A percentile compares a stretch with the other conserved stretches of the same genome.
phyloP scores from a whole-genome alignment of 768 basidiomycete genomes.

The Tylopilus subfusipes region DNA sequence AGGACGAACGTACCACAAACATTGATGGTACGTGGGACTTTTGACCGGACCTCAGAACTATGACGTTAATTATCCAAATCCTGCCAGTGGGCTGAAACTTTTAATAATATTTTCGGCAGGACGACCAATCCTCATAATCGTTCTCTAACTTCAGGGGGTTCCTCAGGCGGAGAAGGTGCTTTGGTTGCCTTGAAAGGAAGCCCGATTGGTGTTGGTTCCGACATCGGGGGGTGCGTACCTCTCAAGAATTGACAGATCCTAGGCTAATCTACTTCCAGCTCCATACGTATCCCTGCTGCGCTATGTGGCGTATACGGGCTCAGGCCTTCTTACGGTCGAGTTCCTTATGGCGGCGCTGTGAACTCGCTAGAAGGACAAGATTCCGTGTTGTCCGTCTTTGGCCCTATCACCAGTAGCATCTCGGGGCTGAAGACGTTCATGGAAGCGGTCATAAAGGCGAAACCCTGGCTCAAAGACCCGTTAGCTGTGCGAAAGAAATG shows the following conservation, averaged over 20 bases:
- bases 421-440: constrained; percentile 64
- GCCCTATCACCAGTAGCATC: constrained; percentile 61
- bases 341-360: constrained; percentile 65
- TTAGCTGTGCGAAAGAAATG: constrained; percentile 54
- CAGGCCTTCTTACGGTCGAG: constrained; percentile 62
- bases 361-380: constrained; percentile 73
- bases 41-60: neutral
- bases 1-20: constrained; percentile 76
- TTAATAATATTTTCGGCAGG: constrained; percentile 75
- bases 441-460: constrained; percentile 53
- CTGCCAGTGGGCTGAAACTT: constrained; percentile 71
- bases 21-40: constrained; percentile 49
- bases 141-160: constrained; percentile 69
- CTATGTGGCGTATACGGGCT: constrained; percentile 72
- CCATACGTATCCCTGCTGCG: constrained; percentile 65
- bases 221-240: constrained; percentile 64
- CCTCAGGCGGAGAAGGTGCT: constrained; percentile 84
- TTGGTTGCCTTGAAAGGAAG: constrained; percentile 51
- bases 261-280: constrained; percentile 38
- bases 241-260: neutral
- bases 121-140: constrained; percentile 76
- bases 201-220: constrained; percentile 68
- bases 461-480: constrained; percentile 70
- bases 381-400: constrained; percentile 66
- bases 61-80: neutral